Evolutionary conservation across 192 early-diverging fungal species (phyloP).

Genomic region (Gryganskiella cystojenkinii): DNA sequence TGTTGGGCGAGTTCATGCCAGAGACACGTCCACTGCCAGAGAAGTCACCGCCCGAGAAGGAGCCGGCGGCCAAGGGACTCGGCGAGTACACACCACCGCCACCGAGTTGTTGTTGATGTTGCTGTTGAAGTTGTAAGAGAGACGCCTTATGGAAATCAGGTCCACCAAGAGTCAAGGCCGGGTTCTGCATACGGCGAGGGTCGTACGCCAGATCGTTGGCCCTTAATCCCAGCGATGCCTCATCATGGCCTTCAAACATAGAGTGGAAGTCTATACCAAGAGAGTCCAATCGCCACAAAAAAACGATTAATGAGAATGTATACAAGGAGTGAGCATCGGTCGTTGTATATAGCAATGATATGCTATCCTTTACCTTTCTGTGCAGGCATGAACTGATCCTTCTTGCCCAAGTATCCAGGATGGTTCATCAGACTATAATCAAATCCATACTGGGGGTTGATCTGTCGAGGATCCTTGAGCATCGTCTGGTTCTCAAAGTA

Average conservation of each 20-base stretch:
- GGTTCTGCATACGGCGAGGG: constrained; percentile 38
- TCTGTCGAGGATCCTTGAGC: constrained; percentile 37
- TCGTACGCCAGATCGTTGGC: constrained; percentile 49
- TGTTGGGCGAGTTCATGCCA: constrained; percentile 32
- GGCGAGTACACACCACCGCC: constrained; percentile 30
- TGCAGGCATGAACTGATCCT: constrained; percentile 20
- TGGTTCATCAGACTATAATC: constrained; percentile 40
- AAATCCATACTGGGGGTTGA: constrained; percentile 47
- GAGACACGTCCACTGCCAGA: constrained; percentile 29
- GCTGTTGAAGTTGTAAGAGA: constrained; percentile 54
- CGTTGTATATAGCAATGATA: too few species aligned
- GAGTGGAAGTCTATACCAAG: constrained; percentile 34
- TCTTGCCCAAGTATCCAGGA: constrained; percentile 32
- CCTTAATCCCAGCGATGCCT: constrained; percentile 43
- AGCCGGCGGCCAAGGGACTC: constrained; percentile 13
- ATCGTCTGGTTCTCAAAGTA: constrained; percentile 49
- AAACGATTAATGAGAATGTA: background rate
- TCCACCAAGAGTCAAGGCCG: constrained; percentile 20
- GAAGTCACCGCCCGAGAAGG: constrained; percentile 38
- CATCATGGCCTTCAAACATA: constrained; percentile 50
- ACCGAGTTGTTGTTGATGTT: constrained; percentile 38
- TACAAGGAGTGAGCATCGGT: background rate
- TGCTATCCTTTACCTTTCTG: constrained; percentile 24
- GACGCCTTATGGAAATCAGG: constrained; percentile 55
- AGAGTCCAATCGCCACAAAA: too few species aligned